Conservation (phyloP, 2,329 filamentous ascomycete genomes). For the Talaromyces sp. region DNA sequence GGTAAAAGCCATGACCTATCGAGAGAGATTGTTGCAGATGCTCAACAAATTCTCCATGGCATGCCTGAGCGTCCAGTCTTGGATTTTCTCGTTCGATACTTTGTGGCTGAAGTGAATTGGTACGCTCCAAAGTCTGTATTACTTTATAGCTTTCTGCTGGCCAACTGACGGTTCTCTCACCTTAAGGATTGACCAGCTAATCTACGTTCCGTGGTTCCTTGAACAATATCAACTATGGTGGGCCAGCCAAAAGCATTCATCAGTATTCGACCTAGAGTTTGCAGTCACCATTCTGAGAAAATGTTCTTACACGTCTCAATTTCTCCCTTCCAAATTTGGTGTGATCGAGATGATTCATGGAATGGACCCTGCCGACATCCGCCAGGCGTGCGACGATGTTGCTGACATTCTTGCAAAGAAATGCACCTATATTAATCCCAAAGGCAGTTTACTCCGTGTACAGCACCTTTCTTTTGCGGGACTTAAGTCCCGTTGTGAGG, state of each 20-base stretch:
- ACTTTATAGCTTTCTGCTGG: neutral
- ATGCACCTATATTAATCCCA: neutral
- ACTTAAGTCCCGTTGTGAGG: neutral
- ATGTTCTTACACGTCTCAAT: neutral
- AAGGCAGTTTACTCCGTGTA: neutral
- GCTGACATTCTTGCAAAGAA: neutral
- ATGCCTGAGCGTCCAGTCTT: conserved; percentile 1
- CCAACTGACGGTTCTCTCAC: neutral
- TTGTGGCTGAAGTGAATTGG: conserved; percentile 6
- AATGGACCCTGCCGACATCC: neutral
- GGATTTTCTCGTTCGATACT: neutral
- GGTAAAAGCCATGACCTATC: neutral
- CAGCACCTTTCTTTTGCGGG: neutral
- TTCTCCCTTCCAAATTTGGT: neutral
- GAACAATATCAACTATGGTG: conserved; percentile 6
- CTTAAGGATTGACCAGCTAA: neutral
- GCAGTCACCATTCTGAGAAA: neutral
- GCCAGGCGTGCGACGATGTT: neutral
- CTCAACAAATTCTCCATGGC: neutral
- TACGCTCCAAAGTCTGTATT: neutral
- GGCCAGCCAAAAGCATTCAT: neutral
- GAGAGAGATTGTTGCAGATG: neutral
- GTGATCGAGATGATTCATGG: neutral
- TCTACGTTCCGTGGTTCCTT: neutral
- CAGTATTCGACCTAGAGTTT: neutral